Conservation (phyloP, 2,329 filamentous ascomycete genomes). For the Cephalotrichum gorgonifer region DNA sequence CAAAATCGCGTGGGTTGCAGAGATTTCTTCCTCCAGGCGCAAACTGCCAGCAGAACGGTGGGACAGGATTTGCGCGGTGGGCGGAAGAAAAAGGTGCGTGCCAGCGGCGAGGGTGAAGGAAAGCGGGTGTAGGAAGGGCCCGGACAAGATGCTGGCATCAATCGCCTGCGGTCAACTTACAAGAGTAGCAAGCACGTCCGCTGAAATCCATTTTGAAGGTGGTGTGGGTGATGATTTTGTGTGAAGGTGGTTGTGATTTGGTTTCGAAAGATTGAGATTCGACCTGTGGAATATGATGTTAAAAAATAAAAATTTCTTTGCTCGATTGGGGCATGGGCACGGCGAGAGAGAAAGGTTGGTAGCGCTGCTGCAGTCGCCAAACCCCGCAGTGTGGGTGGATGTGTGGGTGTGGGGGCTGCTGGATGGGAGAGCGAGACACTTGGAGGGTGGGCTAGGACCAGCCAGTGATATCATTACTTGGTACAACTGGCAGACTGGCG, state of each 20-base stretch:
- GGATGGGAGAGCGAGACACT: neutral
- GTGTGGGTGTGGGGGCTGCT: neutral
- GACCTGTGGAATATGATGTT: neutral
- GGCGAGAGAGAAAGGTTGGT: neutral
- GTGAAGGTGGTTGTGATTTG: neutral
- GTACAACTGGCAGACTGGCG: neutral
- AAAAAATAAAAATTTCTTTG: constrained; percentile 3
- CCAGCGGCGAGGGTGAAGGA: neutral
- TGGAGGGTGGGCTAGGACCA: neutral
- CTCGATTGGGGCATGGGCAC: neutral
- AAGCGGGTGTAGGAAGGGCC: too few species aligned
- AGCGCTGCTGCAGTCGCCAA: constrained; percentile 1
- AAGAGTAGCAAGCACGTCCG: constrained; percentile 41
- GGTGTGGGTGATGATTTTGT: constrained; percentile 2
- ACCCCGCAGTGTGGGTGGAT: neutral
- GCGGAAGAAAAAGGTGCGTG: neutral
- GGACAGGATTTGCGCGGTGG: neutral
- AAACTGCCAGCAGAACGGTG: neutral
- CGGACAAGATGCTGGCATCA: neutral
- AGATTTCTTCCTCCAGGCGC: neutral
- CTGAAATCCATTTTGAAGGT: constrained; percentile 30
- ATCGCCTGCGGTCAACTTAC: constrained; percentile 23
- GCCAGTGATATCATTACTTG: neutral
- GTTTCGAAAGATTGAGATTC: neutral
- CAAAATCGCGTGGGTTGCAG: neutral